Evolutionary conservation across 2,329 filamentous ascomycete genomes (phyloP).

Genomic region (Dryadomyces quercivorus): DNA sequence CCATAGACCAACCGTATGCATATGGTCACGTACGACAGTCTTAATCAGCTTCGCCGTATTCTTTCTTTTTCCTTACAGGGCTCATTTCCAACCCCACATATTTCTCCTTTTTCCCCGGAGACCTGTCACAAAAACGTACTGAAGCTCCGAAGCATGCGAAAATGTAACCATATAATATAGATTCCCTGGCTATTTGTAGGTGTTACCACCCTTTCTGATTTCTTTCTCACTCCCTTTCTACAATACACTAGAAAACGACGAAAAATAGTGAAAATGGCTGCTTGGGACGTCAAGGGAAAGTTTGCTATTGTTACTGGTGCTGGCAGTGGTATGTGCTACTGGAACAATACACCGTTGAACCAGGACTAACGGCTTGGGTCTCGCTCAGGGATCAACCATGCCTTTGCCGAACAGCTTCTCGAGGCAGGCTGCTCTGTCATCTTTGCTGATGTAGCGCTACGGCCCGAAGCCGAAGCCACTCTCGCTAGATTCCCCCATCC

Average conservation of each 20-base stretch:
- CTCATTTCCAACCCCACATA: no score
- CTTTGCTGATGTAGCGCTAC: constrained; percentile 23
- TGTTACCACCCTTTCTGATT: no score
- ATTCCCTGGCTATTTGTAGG: no score
- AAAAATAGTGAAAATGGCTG: background rate
- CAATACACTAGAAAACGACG: background rate
- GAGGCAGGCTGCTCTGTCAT: constrained; percentile 24
- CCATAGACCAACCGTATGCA: no score
- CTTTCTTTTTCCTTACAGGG: no score
- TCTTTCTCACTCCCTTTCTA: no score
- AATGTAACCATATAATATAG: no score
- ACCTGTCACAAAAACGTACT: no score
- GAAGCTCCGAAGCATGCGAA: no score
- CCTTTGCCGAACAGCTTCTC: constrained; percentile 22
- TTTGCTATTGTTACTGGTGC: constrained; percentile 22
- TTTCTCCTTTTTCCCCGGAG: no score
- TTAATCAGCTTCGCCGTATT: no score
- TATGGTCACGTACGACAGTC: no score
- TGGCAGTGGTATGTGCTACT: constrained; percentile 14
- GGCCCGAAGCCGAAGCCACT: constrained; percentile 21
- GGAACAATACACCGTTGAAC: background rate
- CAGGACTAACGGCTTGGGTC: background rate
- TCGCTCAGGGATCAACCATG: constrained; percentile 23
- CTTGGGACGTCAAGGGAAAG: constrained; percentile 11
- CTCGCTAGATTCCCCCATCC: constrained; percentile 17